Evolutionary conservation across 371 early-diverging fungal genomes (phyloP), one percentile per base, ranked within the genome.

Genomic region (Syncephalis fuscata): DNA sequence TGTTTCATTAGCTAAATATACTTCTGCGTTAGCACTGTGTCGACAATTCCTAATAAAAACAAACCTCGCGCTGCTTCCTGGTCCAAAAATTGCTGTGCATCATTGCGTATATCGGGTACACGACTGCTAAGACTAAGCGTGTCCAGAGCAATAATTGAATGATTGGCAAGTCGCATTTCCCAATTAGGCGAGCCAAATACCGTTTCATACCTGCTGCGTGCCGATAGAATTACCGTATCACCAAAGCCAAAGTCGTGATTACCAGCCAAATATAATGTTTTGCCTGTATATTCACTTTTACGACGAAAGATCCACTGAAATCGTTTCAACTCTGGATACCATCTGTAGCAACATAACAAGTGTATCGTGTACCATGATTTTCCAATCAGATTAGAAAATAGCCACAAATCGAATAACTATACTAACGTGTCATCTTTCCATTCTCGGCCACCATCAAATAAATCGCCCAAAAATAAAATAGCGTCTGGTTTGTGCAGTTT

Each of bases 221-320:
- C 68, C 0, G 45, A 10, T 0, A 52, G 52, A 2, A 80, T 57
- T 19, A 90, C 66, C 1, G 70, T 70, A 47, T 80, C 62, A 3
- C 91, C 89, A 54, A 90, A 84, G 0, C 92, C 92, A 48, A 91
- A 75, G 59, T 94, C 92, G 55, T 94, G 95, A 62, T 91, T 94
- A 1, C 92, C 92, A 2, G 76, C 84, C 63, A 85, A 51, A 44
- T 58, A 63, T 20, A 58, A 43, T 14, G 40, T 42, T 16, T 46
- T 32, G 32, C 32, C 32, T 4, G 44, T 32, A 39, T 51, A 27
- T 43, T 43, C 24, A 26, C 17, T 9, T 37, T 25, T 16, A 14
- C 45, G 49, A 27, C 11, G n/a, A 27, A 54, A 54, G 3, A 54
- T 23, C 16, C 48, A 16, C 14, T 23, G 14, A 41, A 39, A 54